These are phyloP conservation scores for Blepharisma stoltei DNA, from an alignment of 73 alveolate species.

Conservation along the genomic window DNA sequence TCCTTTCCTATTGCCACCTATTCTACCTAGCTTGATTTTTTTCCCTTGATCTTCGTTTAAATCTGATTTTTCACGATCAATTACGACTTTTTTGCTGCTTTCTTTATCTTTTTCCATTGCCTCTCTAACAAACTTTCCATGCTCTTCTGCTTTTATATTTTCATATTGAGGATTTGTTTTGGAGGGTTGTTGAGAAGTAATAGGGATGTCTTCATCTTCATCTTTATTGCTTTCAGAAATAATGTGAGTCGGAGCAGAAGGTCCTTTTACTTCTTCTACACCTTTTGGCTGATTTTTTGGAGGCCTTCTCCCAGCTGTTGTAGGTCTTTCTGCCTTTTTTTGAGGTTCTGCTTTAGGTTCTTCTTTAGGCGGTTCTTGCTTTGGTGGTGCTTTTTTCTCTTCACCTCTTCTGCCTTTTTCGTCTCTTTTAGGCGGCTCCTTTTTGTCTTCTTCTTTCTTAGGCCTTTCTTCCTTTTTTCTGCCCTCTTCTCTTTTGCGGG, in stretches of 20 bases:
- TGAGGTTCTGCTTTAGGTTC: conserved; percentile 35
- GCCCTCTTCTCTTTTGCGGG: conserved; percentile 8
- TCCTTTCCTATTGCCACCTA: neutral
- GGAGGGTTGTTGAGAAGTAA: conserved; percentile 40
- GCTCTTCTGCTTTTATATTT: conserved; percentile 35
- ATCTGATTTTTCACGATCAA: conserved; percentile 4
- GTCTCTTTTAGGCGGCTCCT: conserved; percentile 30
- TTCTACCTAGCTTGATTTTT: neutral
- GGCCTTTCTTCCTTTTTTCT: neutral
- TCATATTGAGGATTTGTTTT: conserved; percentile 12
- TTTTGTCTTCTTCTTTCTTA: conserved; percentile 15
- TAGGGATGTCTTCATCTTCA: conserved; percentile 34
- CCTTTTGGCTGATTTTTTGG: conserved; percentile 19
- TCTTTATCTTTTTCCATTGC: conserved; percentile 15
- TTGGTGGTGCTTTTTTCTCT: neutral
- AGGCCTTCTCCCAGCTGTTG: conserved; percentile 27
- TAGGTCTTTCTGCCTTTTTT: conserved; percentile 32
- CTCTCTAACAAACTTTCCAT: conserved; percentile 38
- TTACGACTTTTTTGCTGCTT: neutral
- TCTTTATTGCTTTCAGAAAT: neutral
- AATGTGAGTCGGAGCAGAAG: neutral
- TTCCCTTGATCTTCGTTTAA: conserved; percentile 21
- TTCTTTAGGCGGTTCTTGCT: conserved; percentile 19
- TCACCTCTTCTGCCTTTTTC: neutral
- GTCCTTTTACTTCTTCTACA: conserved; percentile 34